Conservation (phyloP, 345 rosid genomes). For the Cochlearia excelsa region DNA sequence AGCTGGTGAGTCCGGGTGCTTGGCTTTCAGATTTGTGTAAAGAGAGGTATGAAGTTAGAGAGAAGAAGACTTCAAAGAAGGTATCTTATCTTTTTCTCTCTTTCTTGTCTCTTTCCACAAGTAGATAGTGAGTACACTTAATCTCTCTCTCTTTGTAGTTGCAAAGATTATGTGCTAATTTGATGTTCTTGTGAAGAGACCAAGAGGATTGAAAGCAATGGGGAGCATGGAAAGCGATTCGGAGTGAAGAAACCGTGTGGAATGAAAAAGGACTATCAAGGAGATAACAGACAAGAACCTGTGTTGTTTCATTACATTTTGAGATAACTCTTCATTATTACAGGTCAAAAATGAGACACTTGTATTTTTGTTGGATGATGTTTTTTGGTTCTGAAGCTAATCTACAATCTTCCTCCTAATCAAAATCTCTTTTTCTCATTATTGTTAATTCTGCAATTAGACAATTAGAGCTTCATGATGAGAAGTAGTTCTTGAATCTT, state of each 20-base stretch:
- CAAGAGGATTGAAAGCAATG: conserved; percentile 67
- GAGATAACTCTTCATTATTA: conserved; percentile 25
- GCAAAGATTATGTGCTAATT: conserved; percentile 11
- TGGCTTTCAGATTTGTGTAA: conserved; percentile 84
- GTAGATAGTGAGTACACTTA: not conserved
- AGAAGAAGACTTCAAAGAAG: conserved; percentile 91
- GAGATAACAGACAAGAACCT: conserved; percentile 12
- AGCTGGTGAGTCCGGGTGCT: conserved; percentile 89
- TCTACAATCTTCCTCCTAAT: conserved; percentile 10
- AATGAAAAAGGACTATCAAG: not conserved
- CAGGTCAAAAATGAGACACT: conserved; percentile 23
- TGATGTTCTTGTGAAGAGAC: conserved; percentile 39
- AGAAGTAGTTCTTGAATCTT: not conserved
- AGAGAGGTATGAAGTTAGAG: conserved; percentile 89
- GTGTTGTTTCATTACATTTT: conserved; percentile 22
- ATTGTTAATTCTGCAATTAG: not conserved
- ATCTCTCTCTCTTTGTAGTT: not conserved
- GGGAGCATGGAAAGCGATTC: conserved; percentile 64
- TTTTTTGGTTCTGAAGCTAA: conserved; percentile 24
- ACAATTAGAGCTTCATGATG: not conserved
- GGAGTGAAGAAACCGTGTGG: conserved; percentile 24
- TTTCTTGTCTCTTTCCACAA: not conserved
- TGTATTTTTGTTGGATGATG: conserved; percentile 25
- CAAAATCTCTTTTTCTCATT: conserved; percentile 7
- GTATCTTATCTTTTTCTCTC: conserved; percentile 34